Conservation (phyloP, 768 basidiomycete genomes). For the Calocybe gangraenosa region DNA sequence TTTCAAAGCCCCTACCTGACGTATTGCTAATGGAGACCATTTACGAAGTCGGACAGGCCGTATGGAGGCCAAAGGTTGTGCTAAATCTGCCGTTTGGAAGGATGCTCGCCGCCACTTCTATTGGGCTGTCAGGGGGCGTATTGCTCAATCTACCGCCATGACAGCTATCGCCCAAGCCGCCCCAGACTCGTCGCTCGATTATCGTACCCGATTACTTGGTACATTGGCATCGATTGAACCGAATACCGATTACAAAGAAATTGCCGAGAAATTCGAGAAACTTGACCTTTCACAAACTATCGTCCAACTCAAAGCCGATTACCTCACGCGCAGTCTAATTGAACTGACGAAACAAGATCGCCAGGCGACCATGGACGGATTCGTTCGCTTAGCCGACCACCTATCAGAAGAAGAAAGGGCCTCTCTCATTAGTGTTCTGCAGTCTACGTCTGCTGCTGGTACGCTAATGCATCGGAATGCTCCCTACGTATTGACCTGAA, state of each 20-base stretch:
- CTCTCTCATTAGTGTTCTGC: conserved; percentile 55
- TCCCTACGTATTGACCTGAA: background rate
- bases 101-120: conserved; percentile 88
- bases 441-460: conserved; percentile 58
- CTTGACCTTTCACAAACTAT: conserved; percentile 63
- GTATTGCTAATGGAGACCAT: conserved; percentile 10
- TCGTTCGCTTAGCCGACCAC: conserved; percentile 67
- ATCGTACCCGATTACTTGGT: conserved; percentile 61
- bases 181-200: conserved; percentile 64
- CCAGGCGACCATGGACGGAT: conserved; percentile 71
- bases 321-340: conserved; percentile 62
- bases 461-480: conserved; percentile 19
- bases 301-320: conserved; percentile 63
- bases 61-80: conserved; percentile 98
- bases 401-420: conserved; percentile 72
- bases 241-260: conserved; percentile 48
- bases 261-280: conserved; percentile 65
- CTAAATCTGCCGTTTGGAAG: conserved; percentile 83
- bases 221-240: conserved; percentile 54
- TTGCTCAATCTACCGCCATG: conserved; percentile 65
- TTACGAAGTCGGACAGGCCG: conserved; percentile 84
- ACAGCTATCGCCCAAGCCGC: conserved; percentile 63
- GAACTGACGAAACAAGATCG: conserved; percentile 70
- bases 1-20: conserved; percentile 4
- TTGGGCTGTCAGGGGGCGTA: conserved; percentile 85